A percentile compares a stretch with the other conserved stretches of the same genome.
Conservation (phyloP, 371 early-diverging fungal genomes). For the Mortierella polycephala region DNA sequence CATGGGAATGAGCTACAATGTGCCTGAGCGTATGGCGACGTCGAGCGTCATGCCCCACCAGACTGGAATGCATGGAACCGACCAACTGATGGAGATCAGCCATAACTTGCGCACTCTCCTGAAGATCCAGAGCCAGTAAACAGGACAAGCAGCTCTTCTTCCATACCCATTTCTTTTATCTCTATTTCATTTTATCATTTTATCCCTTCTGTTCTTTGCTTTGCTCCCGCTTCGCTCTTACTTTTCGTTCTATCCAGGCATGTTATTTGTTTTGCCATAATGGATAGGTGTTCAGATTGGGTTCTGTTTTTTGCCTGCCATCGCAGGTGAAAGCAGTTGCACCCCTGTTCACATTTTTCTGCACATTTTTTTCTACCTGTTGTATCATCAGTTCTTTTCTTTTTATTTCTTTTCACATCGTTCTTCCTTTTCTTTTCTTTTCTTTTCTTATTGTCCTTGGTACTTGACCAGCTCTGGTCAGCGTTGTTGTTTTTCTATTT, state of each 20-base stretch:
- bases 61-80: conserved; percentile 7
- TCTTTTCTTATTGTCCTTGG: neutral
- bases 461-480: neutral
- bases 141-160: neutral
- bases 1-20: conserved; percentile 27
- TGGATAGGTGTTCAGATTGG: conserved; percentile 18
- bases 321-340: neutral
- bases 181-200: conserved; percentile 1
- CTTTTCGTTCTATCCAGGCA: conserved; percentile 24
- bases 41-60: conserved; percentile 31
- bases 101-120: conserved; percentile 54
- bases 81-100: conserved; percentile 54
- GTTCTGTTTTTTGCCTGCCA: neutral
- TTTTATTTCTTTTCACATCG: neutral
- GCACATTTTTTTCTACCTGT: conserved; percentile 5
- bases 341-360: neutral
- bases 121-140: conserved; percentile 56
- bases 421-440: conserved; percentile 2
- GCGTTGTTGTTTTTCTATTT: conserved; percentile 19
- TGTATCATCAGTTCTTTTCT: conserved; percentile 19
- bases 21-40: conserved; percentile 57
- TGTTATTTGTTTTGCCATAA: conserved; percentile 35
- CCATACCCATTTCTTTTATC: neutral
- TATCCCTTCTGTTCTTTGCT: conserved; percentile 3
- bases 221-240: neutral